phyloP scores from a whole-genome alignment of 2,329 filamentous ascomycete genomes.

The Claviceps citrina region DNA sequence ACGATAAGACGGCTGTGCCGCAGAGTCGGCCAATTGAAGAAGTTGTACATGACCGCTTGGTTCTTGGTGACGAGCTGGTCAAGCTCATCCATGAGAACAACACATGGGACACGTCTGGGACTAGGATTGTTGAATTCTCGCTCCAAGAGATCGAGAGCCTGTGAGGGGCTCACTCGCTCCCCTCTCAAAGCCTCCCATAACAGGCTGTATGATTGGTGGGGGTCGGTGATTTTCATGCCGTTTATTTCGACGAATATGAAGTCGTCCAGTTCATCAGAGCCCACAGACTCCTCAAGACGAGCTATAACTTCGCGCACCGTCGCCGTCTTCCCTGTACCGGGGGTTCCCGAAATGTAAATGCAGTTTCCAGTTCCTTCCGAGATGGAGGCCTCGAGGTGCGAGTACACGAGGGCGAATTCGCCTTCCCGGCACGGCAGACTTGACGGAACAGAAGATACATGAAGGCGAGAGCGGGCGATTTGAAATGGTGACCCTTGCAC shows the following conservation, averaged over 20 bases:
- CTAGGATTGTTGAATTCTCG: constrained; percentile 85
- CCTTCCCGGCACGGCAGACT: constrained; percentile 81
- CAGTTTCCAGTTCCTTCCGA: constrained; percentile 85
- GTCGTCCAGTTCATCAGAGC: constrained; percentile 83
- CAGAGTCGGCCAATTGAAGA: constrained; percentile 96
- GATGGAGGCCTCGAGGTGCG: constrained; percentile 86
- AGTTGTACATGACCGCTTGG: constrained; percentile 99
- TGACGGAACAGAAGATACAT: constrained; percentile 83
- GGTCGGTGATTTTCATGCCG: constrained; percentile 98
- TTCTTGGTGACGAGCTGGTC: constrained; percentile 97
- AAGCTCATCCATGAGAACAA: constrained; percentile 95
- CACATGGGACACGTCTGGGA: constrained; percentile 80
- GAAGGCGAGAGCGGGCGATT: constrained; percentile 71
- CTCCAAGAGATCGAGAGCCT: constrained; percentile 81
- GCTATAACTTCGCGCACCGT: constrained; percentile 91
- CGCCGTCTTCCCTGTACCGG: constrained; percentile 92
- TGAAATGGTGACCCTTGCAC: constrained; percentile 78
- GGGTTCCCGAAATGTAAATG: constrained; percentile 98
- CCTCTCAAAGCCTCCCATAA: constrained; percentile 94
- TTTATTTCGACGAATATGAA: constrained; percentile 99
- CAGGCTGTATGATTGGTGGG: constrained; percentile 86
- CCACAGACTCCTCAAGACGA: constrained; percentile 74
- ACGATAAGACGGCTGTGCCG: constrained; percentile 88
- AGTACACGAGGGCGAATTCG: constrained; percentile 85
- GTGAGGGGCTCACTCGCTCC: constrained; percentile 78